Evolutionary conservation across 805 yeast species (phyloP).

Genomic region (Clavispora vitiphila): DNA sequence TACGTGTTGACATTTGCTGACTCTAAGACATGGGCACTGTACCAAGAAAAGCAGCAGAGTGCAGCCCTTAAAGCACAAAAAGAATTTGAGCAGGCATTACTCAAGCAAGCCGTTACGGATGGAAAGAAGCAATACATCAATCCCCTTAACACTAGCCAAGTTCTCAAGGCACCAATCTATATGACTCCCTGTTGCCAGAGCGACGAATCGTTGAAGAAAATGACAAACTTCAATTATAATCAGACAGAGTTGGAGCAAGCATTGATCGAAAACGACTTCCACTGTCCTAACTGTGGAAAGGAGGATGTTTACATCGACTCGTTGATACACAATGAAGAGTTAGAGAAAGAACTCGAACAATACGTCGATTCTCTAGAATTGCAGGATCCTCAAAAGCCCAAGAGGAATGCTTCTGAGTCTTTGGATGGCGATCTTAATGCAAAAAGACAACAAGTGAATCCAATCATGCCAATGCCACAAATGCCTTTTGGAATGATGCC

Average conservation of each 20-base stretch:
- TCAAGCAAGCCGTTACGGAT: conserved; percentile 28
- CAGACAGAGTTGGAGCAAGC: conserved; percentile 36
- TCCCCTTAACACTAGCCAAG: conserved; percentile 48
- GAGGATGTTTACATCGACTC: conserved; percentile 75
- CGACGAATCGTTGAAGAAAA: conserved; percentile 50
- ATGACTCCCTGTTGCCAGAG: conserved; percentile 76
- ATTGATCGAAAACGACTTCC: conserved; percentile 77
- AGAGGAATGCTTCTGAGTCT: conserved; percentile 9
- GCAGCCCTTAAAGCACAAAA: conserved; percentile 45
- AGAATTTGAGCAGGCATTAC: conserved; percentile 43
- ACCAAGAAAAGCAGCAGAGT: conserved; percentile 62
- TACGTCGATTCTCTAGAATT: conserved; percentile 42
- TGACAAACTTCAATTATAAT: conserved; percentile 39
- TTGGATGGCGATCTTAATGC: conserved; percentile 15
- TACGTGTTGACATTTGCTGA: conserved; percentile 97
- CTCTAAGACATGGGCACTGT: conserved; percentile 81
- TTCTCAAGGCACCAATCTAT: conserved; percentile 64
- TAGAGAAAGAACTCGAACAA: conserved; percentile 48
- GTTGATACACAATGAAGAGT: conserved; percentile 56
- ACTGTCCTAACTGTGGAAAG: conserved; percentile 80
- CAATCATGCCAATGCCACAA: conserved; percentile 10
- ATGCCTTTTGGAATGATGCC: conserved; percentile 17
- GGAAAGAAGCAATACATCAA: conserved; percentile 48
- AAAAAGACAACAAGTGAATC: conserved; percentile 24
- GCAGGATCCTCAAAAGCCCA: conserved; percentile 25